Evolutionary conservation across 2,329 filamentous ascomycete genomes (phyloP).

Genomic region (Aspergillus persii): DNA sequence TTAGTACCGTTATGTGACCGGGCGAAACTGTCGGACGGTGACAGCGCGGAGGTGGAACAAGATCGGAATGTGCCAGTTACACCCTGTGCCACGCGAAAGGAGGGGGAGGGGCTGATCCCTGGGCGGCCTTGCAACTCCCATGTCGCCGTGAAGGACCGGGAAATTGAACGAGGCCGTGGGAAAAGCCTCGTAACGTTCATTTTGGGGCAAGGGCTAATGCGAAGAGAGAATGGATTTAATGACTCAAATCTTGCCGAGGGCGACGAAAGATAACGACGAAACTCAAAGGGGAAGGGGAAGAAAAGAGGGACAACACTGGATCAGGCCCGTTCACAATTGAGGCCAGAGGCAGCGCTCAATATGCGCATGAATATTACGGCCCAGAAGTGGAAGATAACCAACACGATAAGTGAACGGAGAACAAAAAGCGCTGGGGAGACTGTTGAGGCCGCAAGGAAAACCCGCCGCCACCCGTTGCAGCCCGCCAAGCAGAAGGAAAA

Average conservation of each 20-base stretch:
- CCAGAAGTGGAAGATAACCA: neutral
- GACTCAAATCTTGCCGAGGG: neutral
- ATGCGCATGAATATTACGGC: neutral
- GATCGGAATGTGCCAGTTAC: slow-evolving; percentile 7
- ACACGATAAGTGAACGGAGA: neutral
- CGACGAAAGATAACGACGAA: neutral
- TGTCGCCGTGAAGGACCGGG: slow-evolving; percentile 9
- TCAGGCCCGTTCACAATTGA: neutral
- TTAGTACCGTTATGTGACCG: slow-evolving; percentile 15
- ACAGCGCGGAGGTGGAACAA: slow-evolving; percentile 18
- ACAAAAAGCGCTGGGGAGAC: neutral
- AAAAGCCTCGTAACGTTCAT: slow-evolving; percentile 26
- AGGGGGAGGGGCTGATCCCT: neutral
- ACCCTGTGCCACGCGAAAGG: neutral
- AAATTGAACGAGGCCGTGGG: slow-evolving; percentile 16
- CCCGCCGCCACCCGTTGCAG: neutral
- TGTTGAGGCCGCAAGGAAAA: neutral
- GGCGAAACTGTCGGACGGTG: slow-evolving; percentile 17
- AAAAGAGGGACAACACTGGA: neutral
- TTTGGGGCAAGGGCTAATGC: slow-evolving; percentile 11
- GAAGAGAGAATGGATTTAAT: neutral
- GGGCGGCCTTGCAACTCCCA: slow-evolving; percentile 7
- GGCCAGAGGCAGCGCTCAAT: neutral
- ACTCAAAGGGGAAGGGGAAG: neutral
- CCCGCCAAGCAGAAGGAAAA: neutral